phyloP scores from a whole-genome alignment of 202 grass and related monocot genomes.

The Brachypodium distachyon region DNA sequence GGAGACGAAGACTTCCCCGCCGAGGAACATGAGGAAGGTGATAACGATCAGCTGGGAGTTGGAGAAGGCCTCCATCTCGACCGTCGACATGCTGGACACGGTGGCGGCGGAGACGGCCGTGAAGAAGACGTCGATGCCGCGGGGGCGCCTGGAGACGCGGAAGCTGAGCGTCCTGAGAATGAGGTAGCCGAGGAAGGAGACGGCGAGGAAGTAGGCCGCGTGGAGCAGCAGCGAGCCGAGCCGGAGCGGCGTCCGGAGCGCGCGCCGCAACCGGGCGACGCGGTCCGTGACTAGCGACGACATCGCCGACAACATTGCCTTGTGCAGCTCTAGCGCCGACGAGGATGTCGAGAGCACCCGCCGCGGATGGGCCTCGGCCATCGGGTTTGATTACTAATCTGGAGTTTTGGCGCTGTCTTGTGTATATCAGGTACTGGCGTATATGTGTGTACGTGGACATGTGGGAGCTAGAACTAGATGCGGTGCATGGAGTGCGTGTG shows the following conservation, averaged over 20 bases:
- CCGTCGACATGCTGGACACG: conserved; percentile 63
- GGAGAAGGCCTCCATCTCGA: conserved; percentile 76
- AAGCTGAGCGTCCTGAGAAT: conserved; percentile 9
- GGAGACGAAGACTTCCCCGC: conserved; percentile 55
- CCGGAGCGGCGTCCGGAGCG: not conserved
- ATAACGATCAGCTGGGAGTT: conserved; percentile 47
- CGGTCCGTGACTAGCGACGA: conserved; percentile 2
- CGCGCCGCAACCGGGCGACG: not conserved
- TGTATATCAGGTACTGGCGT: too few relatives aligned
- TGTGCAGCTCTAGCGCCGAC: not conserved
- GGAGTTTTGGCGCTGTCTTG: not conserved
- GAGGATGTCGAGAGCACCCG: not conserved
- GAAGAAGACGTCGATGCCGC: conserved; percentile 45
- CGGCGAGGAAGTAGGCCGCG: conserved; percentile 33
- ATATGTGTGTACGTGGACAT: not conserved
- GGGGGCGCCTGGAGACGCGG: not conserved
- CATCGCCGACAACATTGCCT: not conserved
- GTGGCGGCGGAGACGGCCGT: conserved; percentile 62
- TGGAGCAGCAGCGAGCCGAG: not conserved
- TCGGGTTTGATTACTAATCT: not conserved
- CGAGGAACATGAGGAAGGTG: conserved; percentile 46
- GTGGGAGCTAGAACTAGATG: not conserved
- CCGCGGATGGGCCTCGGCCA: conserved; percentile 2
- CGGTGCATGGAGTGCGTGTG: not conserved
- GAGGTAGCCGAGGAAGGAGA: conserved; percentile 35